Conservation (phyloP, 805 yeast species). For the Zygotorulaspora chibaensis region DNA sequence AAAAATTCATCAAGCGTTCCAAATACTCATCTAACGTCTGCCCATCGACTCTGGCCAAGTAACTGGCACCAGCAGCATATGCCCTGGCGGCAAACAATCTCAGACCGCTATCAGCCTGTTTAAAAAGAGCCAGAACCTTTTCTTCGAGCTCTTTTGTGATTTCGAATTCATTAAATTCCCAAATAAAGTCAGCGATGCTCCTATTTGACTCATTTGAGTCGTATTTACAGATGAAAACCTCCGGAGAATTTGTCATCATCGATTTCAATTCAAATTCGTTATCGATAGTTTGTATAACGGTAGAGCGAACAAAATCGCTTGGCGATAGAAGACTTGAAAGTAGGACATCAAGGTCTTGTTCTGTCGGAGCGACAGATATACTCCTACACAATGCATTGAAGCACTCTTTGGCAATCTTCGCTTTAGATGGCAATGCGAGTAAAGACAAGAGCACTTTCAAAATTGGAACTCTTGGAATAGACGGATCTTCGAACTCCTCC, state of each 20-base stretch:
- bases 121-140: slow-evolving; percentile 49
- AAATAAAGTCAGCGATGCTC: slow-evolving; percentile 70
- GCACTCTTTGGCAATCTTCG: slow-evolving; percentile 80
- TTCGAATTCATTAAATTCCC: slow-evolving; percentile 68
- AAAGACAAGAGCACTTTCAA: slow-evolving; percentile 59
- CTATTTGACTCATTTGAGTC: slow-evolving; percentile 63
- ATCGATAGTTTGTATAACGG: slow-evolving; percentile 80
- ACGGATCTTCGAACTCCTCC: slow-evolving; percentile 59
- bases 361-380: slow-evolving; percentile 57
- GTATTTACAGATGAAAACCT: slow-evolving; percentile 73
- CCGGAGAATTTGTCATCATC: slow-evolving; percentile 49
- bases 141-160: slow-evolving; percentile 36
- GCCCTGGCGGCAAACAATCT: slow-evolving; percentile 72
- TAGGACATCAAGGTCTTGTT: slow-evolving; percentile 54
- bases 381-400: slow-evolving; percentile 72
- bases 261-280: slow-evolving; percentile 59
- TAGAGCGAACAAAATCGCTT: slow-evolving; percentile 66
- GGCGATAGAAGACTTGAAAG: slow-evolving; percentile 55
- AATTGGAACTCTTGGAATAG: slow-evolving; percentile 66
- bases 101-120: slow-evolving; percentile 56
- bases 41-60: slow-evolving; percentile 29
- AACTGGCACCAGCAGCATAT: slow-evolving; percentile 51
- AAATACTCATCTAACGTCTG: slow-evolving; percentile 37
- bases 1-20: slow-evolving; percentile 49
- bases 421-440: slow-evolving; percentile 69